Conservation (phyloP, 352 stramenopile genomes). For the Phytophthora hibernalis region DNA sequence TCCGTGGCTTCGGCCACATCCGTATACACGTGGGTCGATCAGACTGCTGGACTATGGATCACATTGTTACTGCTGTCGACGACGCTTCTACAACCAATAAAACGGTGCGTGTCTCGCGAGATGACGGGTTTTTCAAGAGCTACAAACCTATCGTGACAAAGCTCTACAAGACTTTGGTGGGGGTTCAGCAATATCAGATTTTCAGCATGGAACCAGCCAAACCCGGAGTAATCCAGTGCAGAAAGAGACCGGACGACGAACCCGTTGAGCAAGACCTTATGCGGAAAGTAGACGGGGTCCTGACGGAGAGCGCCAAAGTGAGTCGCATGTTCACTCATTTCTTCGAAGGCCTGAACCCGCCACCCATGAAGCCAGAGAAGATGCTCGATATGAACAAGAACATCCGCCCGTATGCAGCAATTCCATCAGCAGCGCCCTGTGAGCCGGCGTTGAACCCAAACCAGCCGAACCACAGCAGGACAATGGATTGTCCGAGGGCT, state of each 20-base stretch:
- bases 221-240: neutral
- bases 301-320: slow-evolving; percentile 4
- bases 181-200: slow-evolving; percentile 18
- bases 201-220: slow-evolving; percentile 4
- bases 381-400: neutral
- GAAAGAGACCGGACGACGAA: too few species aligned
- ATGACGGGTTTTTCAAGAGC: too few species aligned
- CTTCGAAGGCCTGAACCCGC: neutral
- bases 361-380: slow-evolving; percentile 5
- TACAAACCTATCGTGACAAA: too few species aligned
- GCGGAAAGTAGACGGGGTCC: slow-evolving; percentile 5
- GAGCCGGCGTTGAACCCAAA: too few species aligned
- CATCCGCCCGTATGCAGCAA: neutral
- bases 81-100: neutral
- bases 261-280: slow-evolving; percentile 19
- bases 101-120: too few species aligned
- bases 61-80: slow-evolving; percentile 11
- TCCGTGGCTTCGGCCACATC: slow-evolving; percentile 26
- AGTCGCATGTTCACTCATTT: slow-evolving; percentile 1
- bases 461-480: too few species aligned
- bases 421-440: too few species aligned
- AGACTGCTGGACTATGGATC: slow-evolving; percentile 24
- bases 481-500: neutral
- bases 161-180: slow-evolving; percentile 5
- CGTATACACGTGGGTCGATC: slow-evolving; percentile 5